These are phyloP conservation scores for Phialemonium atrogriseum DNA, from an alignment of 2,329 filamentous ascomycete species.

Conservation along the genomic window DNA sequence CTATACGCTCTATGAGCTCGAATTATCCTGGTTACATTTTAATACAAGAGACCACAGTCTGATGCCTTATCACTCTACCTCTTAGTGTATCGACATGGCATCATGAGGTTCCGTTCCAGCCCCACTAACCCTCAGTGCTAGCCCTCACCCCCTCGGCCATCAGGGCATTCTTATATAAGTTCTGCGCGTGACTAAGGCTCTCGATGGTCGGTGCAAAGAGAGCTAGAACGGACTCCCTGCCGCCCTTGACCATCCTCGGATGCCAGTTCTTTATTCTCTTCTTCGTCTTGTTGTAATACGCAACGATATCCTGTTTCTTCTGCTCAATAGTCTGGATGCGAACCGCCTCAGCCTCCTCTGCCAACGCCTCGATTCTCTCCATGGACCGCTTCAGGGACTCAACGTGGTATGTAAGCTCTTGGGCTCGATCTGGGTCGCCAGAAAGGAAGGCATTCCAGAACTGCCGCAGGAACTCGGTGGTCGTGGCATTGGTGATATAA, in stretches of 20 bases:
- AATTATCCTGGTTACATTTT: too few relatives aligned
- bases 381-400: constrained; percentile 73
- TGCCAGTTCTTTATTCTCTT: constrained; percentile 62
- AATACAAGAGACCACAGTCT: too few relatives aligned
- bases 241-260: constrained; percentile 61
- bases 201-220: constrained; percentile 67
- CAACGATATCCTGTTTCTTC: constrained; percentile 61
- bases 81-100: too few relatives aligned
- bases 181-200: constrained; percentile 40
- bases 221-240: constrained; percentile 64
- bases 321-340: constrained; percentile 58
- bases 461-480: constrained; percentile 91
- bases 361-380: constrained; percentile 72
- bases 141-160: constrained; percentile 16
- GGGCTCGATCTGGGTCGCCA: constrained; percentile 71
- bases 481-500: constrained; percentile 75
- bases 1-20: too few relatives aligned
- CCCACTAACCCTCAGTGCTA: neutral
- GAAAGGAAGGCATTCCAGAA: constrained; percentile 93
- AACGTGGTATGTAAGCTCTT: constrained; percentile 72
- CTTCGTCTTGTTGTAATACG: constrained; percentile 62
- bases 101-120: too few relatives aligned
- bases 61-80: too few relatives aligned
- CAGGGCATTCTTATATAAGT: constrained; percentile 22
- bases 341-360: constrained; percentile 69